Conservation (phyloP, 1,139 yeast genomes). For the Pichia kudriavzevii region DNA sequence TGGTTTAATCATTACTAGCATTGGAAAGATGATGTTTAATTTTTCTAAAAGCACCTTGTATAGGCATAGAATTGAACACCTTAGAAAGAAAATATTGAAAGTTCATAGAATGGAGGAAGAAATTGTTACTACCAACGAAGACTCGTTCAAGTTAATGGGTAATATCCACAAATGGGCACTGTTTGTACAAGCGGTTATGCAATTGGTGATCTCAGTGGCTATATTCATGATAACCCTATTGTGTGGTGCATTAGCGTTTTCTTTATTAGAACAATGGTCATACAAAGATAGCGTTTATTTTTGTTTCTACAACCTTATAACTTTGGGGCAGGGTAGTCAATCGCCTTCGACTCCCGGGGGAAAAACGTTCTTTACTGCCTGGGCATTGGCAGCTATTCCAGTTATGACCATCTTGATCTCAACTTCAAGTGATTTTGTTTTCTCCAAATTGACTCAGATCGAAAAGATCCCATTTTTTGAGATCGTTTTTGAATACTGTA, state of each 20-base stretch:
- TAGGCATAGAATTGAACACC: constrained; percentile 50
- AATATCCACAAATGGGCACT: constrained; percentile 12
- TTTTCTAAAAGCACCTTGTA: constrained; percentile 55
- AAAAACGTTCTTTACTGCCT: constrained; percentile 60
- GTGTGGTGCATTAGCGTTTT: constrained; percentile 61
- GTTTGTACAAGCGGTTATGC: constrained; percentile 19
- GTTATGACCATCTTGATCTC: constrained; percentile 78
- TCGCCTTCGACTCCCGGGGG: constrained; percentile 60
- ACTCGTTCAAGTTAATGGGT: constrained; percentile 46
- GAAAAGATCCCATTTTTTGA: constrained; percentile 16
- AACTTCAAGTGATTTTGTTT: constrained; percentile 51
- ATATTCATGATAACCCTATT: constrained; percentile 58
- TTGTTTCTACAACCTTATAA: constrained; percentile 63
- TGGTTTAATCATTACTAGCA: constrained; percentile 66
- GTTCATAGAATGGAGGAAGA: constrained; percentile 14
- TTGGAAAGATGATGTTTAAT: constrained; percentile 54
- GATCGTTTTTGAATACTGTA: constrained; percentile 12
- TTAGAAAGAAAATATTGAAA: constrained; percentile 10
- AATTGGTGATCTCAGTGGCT: constrained; percentile 36
- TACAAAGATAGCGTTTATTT: constrained; percentile 67
- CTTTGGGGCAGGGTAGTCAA: constrained; percentile 81
- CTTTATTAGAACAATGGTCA: constrained; percentile 54
- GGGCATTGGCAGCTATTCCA: constrained; percentile 82
- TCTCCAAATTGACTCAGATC: constrained; percentile 18
- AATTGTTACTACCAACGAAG: constrained; percentile 26